Conservation (phyloP, 345 rosid genomes). For the Lumnitzera littorea region DNA sequence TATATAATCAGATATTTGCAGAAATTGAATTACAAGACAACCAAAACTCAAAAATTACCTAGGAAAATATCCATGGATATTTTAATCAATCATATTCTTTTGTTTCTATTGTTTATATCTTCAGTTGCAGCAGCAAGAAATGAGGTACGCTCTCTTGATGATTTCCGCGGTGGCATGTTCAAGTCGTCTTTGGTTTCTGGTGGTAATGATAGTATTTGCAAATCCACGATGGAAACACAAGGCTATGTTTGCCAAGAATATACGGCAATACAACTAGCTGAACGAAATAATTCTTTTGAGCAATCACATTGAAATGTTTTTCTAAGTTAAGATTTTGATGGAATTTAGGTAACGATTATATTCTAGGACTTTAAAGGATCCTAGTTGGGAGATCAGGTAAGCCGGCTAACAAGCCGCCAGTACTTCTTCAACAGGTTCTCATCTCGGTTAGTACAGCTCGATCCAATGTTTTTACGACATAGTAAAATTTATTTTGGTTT, state of each 20-base stretch:
- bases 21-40: too few relatives aligned
- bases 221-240: conserved; percentile 18
- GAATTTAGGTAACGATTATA: conserved; percentile 45
- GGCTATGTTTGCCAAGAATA: conserved; percentile 32
- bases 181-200: background rate
- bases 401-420: conserved; percentile 33
- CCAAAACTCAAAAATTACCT: too few relatives aligned
- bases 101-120: conserved; percentile 2
- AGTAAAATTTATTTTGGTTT: background rate
- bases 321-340: background rate
- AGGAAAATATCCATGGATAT: background rate
- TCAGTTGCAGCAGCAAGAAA: conserved; percentile 17
- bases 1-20: too few relatives aligned
- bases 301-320: background rate
- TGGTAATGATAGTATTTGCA: conserved; percentile 17
- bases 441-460: conserved; percentile 18
- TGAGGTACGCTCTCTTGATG: background rate
- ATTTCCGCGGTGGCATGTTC: background rate
- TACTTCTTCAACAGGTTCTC: conserved; percentile 44
- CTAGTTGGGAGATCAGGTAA: conserved; percentile 14
- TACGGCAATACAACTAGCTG: conserved; percentile 3
- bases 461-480: background rate
- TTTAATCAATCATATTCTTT: background rate
- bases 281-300: background rate
- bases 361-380: conserved; percentile 41